These are phyloP conservation scores for Grigorovia transvaalensis DNA, from an alignment of 805 yeast species.

Conservation along the genomic window DNA sequence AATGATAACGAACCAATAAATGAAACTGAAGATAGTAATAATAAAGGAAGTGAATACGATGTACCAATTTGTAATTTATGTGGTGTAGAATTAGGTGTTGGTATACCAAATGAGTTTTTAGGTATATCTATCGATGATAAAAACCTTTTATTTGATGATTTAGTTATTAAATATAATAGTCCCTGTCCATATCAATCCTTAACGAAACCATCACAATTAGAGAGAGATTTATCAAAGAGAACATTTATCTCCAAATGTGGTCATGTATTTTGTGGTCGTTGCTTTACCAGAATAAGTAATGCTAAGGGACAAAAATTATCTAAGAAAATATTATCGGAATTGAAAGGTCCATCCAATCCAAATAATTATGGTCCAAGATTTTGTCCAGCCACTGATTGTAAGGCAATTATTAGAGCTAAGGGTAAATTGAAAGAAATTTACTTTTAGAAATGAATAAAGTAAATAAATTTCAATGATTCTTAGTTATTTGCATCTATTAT, in stretches of 20 bases:
- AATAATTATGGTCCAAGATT: slow-evolving; percentile 42
- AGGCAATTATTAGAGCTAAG: slow-evolving; percentile 33
- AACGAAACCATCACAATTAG: slow-evolving; percentile 40
- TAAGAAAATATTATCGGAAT: slow-evolving; percentile 16
- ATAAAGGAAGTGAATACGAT: slow-evolving; percentile 27
- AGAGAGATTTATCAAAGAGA: slow-evolving; percentile 51
- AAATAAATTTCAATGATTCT: no score
- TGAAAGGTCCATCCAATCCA: slow-evolving; percentile 31
- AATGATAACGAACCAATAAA: neutral
- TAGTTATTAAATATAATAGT: slow-evolving; percentile 29
- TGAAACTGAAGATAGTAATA: slow-evolving; percentile 8
- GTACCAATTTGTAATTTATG: slow-evolving; percentile 54
- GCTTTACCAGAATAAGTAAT: slow-evolving; percentile 57
- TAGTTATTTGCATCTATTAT: no score
- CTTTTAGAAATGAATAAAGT: slow-evolving; percentile 14
- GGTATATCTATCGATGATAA: slow-evolving; percentile 19
- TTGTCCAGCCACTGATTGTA: slow-evolving; percentile 50
- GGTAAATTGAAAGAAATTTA: slow-evolving; percentile 49
- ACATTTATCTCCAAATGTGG: slow-evolving; percentile 67
- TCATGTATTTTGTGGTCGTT: slow-evolving; percentile 78
- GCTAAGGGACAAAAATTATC: slow-evolving; percentile 18
- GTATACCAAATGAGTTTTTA: slow-evolving; percentile 46
- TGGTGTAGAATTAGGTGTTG: slow-evolving; percentile 62
- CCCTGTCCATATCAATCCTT: slow-evolving; percentile 60
- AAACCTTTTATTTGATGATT: slow-evolving; percentile 20